Conservation (phyloP, 2,329 filamentous ascomycete genomes). For the Sporothrix dimorphospora region DNA sequence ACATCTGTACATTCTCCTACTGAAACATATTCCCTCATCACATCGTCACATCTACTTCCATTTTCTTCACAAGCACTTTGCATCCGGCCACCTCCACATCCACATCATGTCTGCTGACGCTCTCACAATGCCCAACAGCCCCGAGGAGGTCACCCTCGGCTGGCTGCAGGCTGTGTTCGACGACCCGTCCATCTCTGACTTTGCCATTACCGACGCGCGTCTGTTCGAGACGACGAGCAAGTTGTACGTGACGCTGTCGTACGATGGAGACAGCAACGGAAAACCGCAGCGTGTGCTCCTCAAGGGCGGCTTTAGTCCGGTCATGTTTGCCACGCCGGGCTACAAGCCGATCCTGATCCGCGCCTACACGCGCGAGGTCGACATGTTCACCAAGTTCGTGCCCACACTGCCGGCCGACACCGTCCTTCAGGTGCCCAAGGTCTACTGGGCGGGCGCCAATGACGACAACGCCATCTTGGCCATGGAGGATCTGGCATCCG, state of each 20-base stretch:
- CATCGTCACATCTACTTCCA: neutral
- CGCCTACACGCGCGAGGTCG: slow-evolving; percentile 38
- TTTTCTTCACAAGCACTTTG: neutral
- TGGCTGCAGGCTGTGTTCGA: slow-evolving; percentile 26
- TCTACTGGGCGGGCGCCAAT: slow-evolving; percentile 37
- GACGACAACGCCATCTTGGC: slow-evolving; percentile 65
- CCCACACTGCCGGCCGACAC: slow-evolving; percentile 34
- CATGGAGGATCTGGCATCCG: slow-evolving; percentile 66
- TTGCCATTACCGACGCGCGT: slow-evolving; percentile 17
- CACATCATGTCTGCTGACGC: neutral
- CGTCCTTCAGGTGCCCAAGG: slow-evolving; percentile 32
- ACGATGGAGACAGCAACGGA: slow-evolving; percentile 40
- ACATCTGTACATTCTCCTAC: neutral
- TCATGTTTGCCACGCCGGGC: slow-evolving; percentile 37
- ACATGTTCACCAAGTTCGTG: slow-evolving; percentile 34
- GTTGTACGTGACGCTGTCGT: slow-evolving; percentile 25
- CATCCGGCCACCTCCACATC: neutral
- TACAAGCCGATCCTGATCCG: slow-evolving; percentile 34
- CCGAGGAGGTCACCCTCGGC: slow-evolving; percentile 20
- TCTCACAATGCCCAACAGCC: slow-evolving; percentile 19
- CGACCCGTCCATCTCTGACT: slow-evolving; percentile 15
- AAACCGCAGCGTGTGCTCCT: slow-evolving; percentile 42
- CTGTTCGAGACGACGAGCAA: slow-evolving; percentile 29
- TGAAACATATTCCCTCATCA: neutral
- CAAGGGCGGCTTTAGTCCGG: slow-evolving; percentile 64